phyloP scores from a whole-genome alignment of 805 yeast genomes.

The Grigorovia yakushimaensis region DNA sequence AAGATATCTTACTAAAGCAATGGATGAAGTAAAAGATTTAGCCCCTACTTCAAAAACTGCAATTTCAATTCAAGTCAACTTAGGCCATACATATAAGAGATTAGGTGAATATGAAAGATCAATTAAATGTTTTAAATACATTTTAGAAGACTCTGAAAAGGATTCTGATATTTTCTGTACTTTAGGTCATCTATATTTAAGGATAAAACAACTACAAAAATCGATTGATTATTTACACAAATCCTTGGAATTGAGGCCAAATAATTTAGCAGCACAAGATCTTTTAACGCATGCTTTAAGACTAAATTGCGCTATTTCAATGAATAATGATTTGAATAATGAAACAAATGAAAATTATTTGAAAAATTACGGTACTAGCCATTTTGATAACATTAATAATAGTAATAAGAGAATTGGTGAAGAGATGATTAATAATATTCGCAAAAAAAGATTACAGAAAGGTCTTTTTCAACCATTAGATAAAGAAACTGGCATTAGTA shows the following conservation, averaged over 20 bases:
- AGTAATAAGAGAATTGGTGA: conserved; percentile 1
- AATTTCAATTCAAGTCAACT: conserved; percentile 73
- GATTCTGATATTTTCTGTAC: conserved; percentile 76
- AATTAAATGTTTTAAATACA: conserved; percentile 64
- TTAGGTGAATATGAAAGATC: conserved; percentile 55
- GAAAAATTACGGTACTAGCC: neutral
- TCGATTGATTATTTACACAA: conserved; percentile 74
- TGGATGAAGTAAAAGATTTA: conserved; percentile 54
- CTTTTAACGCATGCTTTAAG: conserved; percentile 71
- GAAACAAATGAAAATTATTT: neutral
- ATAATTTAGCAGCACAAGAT: conserved; percentile 79
- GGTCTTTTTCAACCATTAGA: neutral
- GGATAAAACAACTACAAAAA: conserved; percentile 48
- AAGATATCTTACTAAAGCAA: conserved; percentile 56
- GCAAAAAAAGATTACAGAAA: conserved; percentile 1
- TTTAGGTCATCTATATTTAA: conserved; percentile 73
- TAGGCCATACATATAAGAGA: conserved; percentile 81
- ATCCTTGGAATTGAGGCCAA: conserved; percentile 68
- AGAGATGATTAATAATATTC: conserved; percentile 2
- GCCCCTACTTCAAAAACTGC: conserved; percentile 76
- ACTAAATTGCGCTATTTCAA: conserved; percentile 32
- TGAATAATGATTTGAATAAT: conserved; percentile 17
- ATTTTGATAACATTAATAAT: neutral
- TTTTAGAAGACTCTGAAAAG: conserved; percentile 54
- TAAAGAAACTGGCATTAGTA: neutral